These are phyloP conservation scores for Colletotrichum sansevieriae DNA, from an alignment of 2,329 filamentous ascomycete genomes.

Conservation along the genomic window DNA sequence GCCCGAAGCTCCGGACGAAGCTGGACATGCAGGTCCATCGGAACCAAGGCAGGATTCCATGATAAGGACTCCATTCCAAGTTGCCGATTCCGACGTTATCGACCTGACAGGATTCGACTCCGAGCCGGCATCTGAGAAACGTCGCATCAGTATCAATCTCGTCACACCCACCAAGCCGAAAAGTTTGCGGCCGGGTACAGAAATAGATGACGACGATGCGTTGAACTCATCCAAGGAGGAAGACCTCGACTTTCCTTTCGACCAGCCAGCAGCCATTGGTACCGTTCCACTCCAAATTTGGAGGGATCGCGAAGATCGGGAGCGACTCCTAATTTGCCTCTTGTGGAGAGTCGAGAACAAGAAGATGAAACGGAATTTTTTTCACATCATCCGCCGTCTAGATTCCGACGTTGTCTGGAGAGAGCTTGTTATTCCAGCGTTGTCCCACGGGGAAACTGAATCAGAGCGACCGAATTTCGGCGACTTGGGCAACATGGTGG, in stretches of 20 bases:
- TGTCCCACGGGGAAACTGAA: conserved; percentile 19
- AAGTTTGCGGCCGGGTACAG: not conserved
- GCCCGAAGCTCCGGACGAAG: not conserved
- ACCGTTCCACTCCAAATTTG: conserved; percentile 40
- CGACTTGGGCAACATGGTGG: conserved; percentile 11
- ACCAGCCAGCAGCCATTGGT: conserved; percentile 37
- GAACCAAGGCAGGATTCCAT: not conserved
- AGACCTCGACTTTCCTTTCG: conserved; percentile 33
- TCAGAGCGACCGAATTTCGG: not conserved
- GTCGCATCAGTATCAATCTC: conserved; percentile 19
- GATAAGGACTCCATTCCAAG: not conserved
- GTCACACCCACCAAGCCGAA: conserved; percentile 33
- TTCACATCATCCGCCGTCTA: conserved; percentile 42
- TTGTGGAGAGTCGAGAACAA: conserved; percentile 46
- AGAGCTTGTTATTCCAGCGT: conserved; percentile 43
- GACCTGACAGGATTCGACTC: conserved; percentile 37
- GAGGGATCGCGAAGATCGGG: conserved; percentile 42
- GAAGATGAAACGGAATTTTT: conserved; percentile 44
- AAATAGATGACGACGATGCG: conserved; percentile 1
- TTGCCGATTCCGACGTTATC: conserved; percentile 18
- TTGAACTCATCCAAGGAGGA: conserved; percentile 14
- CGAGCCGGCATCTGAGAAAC: conserved; percentile 11
- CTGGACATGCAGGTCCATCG: not conserved
- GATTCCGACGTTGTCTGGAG: conserved; percentile 47
- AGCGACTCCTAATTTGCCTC: conserved; percentile 48